A percentile compares a stretch with the other conserved stretches of the same genome.
These are phyloP conservation scores for Leccinum arenicola DNA, from an alignment of 768 basidiomycete genomes.

Conservation along the genomic window DNA sequence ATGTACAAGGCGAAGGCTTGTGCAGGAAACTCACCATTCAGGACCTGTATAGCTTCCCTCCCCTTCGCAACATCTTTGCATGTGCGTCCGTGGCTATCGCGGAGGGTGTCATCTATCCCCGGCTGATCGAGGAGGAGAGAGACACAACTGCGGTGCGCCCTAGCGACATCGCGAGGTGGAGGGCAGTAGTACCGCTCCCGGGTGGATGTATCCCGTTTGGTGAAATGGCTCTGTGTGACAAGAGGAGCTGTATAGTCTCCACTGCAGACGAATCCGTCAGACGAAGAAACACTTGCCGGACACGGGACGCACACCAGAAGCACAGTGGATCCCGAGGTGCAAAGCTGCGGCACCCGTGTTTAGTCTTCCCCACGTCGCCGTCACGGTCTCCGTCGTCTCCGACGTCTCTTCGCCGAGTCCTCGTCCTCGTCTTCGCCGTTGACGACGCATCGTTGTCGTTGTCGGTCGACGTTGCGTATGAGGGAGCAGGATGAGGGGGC, in stretches of 20 bases:
- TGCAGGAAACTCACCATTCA: conserved; percentile 54
- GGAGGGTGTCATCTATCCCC: conserved; percentile 71
- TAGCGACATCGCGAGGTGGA: conserved; percentile 71
- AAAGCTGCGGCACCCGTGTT: conserved; percentile 74
- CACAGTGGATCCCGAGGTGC: conserved; percentile 82
- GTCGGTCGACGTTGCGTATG: too few relatives aligned
- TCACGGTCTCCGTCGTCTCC: too few relatives aligned
- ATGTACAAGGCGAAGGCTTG: background rate
- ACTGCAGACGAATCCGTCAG: conserved; percentile 35
- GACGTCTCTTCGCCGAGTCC: too few relatives aligned
- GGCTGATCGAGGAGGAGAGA: conserved; percentile 76
- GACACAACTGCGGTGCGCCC: conserved; percentile 67
- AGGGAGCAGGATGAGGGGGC: too few relatives aligned
- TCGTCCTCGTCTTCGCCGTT: too few relatives aligned
- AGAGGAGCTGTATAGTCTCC: conserved; percentile 64
- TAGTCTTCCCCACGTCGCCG: conserved; percentile 15
- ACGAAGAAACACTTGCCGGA: background rate
- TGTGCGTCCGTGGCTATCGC: conserved; percentile 64
- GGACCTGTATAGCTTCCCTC: conserved; percentile 59
- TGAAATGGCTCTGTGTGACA: conserved; percentile 73
- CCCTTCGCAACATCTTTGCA: conserved; percentile 70
- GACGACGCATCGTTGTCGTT: too few relatives aligned
- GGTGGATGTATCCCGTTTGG: conserved; percentile 77
- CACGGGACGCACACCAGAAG: conserved; percentile 50
- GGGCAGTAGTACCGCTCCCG: conserved; percentile 66